A percentile compares a stretch with the other conserved stretches of the same genome.
Evolutionary conservation across 345 rosid genomes (phyloP).

Genomic region (Acer campestre): DNA sequence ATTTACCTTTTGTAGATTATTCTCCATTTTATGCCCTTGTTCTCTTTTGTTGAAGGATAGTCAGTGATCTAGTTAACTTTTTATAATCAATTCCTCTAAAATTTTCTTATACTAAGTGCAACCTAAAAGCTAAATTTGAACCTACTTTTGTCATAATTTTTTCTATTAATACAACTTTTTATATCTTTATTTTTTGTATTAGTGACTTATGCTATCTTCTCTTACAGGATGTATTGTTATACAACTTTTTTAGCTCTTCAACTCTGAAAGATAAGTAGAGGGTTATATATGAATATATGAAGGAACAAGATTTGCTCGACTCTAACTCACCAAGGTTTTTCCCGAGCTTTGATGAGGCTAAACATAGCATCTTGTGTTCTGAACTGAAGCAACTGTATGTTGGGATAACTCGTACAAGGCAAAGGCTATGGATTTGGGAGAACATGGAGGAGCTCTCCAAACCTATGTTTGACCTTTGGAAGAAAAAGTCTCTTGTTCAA

Average conservation of each 20-base stretch:
- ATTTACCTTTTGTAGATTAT: background rate
- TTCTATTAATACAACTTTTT: background rate
- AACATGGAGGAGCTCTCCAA: slow-evolving; percentile 34
- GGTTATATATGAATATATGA: slow-evolving; percentile 46
- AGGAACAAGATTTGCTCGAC: slow-evolving; percentile 33
- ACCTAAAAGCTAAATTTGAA: background rate
- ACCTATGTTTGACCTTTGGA: slow-evolving; percentile 48
- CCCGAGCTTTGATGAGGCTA: slow-evolving; percentile 36
- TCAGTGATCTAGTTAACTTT: background rate
- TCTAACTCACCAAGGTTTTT: slow-evolving; percentile 21
- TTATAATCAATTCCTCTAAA: background rate
- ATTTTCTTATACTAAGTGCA: background rate
- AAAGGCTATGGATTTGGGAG: slow-evolving; percentile 60
- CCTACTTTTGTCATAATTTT: background rate
- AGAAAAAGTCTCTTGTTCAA: slow-evolving; percentile 35
- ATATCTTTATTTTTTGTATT: background rate
- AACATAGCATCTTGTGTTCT: slow-evolving; percentile 46
- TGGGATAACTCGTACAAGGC: slow-evolving; percentile 57
- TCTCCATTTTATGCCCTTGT: background rate
- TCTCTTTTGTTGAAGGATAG: background rate
- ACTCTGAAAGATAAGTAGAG: slow-evolving; percentile 49
- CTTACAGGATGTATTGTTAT: slow-evolving; percentile 49
- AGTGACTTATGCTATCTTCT: background rate
- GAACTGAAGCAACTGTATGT: slow-evolving; percentile 55
- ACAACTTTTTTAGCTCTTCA: slow-evolving; percentile 57